Base-by-base conservation (phyloP, 2,329 filamentous ascomycete genomes). In the Fusarium pseudograminearum region DNA sequence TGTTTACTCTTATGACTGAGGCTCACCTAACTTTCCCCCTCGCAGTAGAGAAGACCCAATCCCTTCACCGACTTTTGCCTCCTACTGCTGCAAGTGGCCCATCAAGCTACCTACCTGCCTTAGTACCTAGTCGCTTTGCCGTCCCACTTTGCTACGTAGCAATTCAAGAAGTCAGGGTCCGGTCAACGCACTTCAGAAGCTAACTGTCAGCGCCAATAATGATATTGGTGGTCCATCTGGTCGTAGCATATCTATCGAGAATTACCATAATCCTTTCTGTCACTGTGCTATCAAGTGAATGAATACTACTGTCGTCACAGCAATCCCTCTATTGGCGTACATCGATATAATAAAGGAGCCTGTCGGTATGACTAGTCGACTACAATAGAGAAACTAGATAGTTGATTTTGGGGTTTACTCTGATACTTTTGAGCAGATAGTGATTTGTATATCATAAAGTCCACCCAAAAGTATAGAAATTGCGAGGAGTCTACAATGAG, bases 51-150 rank as follows among this genome's bases (percentile, higher is more conserved):
- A 53, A 55, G 64, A 51, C 65, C 65, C 65, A 65, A 64, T 57
- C 62, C 63, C 73, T 74, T 77, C 76, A 77, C 76, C 76, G 76
- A 77, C 76, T 77, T 77, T 77, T 76, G 62, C 66, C 51, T 54
- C 54, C 66, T 57, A 51, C 69, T 67, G 54, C 67, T 67, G 51
- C 57, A 58, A 67, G 74, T 76, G 74, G 73, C 67, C 66, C 67
- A 59, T 62, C 51, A 59, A 65, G 57, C 48, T 52, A 38, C 20
- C 60, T 75, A 67, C 61, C 61, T 65, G 15, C 40, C 40, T 42
- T 16, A 16, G 22, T 16, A 42, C 42, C 61, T 74, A 71, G 65
- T 67, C 54, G 54, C 57, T 44, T 67, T 67, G 61, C 57, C 47
- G 71, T 73, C 69, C 73, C 73, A 69, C 73, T 63, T 44, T 57